Percentiles rank a stretch among this genome's conserved stretches.
These are phyloP conservation scores for Dovyalis caffra DNA, from an alignment of 345 rosid species.

Conservation along the genomic window DNA sequence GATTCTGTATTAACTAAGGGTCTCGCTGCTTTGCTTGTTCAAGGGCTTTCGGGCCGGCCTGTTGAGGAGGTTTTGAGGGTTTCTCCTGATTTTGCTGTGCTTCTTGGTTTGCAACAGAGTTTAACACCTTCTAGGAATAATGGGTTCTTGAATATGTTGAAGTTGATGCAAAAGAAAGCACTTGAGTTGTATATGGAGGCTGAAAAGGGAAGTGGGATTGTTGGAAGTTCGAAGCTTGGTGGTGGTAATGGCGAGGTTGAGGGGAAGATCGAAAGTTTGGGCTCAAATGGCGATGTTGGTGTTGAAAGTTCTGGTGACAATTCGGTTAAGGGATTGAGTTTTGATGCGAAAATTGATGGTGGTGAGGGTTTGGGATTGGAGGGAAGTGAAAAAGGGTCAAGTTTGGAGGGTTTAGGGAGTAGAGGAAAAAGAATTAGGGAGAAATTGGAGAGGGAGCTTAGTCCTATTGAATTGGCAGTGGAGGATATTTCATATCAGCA, in stretches of 20 bases:
- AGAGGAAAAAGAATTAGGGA: conserved; percentile 74
- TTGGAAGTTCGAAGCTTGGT: conserved; percentile 4
- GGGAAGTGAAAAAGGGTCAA: conserved; percentile 14
- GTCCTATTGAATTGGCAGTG: conserved; percentile 61
- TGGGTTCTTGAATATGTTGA: conserved; percentile 91
- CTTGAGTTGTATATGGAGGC: conserved; percentile 44
- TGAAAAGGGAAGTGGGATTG: conserved; percentile 33
- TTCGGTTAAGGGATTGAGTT: conserved; percentile 22
- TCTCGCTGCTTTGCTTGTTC: conserved; percentile 84
- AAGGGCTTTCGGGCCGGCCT: conserved; percentile 73
- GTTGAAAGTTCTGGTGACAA: conserved; percentile 5
- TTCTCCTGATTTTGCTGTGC: conserved; percentile 73
- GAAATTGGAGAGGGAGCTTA: conserved; percentile 65
- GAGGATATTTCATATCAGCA: conserved; percentile 93
- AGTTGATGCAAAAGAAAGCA: conserved; percentile 88
- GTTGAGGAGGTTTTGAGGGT: conserved; percentile 70
- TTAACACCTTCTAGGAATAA: conserved; percentile 82
- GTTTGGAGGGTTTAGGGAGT: conserved; percentile 42
- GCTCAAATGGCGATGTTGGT: conserved; percentile 10
- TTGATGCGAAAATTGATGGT: conserved; percentile 17
- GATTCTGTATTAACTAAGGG: conserved; percentile 86
- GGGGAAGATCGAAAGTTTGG: not conserved
- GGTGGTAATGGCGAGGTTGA: conserved; percentile 1
- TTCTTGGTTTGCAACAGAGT: conserved; percentile 85
- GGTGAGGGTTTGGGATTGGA: conserved; percentile 17